Conservation (phyloP, 139 green algal species). For the Chlamydomonas sphaeroides region DNA sequence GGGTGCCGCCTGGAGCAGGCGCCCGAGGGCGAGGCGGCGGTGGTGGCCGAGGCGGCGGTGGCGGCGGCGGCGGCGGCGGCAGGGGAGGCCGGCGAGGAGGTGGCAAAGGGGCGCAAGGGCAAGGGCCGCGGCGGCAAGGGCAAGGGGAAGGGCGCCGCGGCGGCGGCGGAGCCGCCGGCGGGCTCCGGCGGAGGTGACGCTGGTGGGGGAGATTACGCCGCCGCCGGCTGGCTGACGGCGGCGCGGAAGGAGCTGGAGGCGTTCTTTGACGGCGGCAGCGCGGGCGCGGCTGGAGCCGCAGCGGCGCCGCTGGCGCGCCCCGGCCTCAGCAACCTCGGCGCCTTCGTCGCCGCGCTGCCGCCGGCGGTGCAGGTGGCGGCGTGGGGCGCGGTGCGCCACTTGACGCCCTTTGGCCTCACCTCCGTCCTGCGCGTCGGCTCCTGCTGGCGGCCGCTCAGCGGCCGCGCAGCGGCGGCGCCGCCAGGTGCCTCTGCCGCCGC, state of each 20-base stretch:
- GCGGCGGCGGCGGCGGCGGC: background rate
- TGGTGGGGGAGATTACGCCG: background rate
- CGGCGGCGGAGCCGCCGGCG: background rate
- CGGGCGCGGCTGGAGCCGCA: background rate
- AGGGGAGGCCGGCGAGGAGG: background rate
- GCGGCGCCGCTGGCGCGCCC: background rate
- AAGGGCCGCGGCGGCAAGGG: background rate
- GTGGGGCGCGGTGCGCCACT: slow-evolving; percentile 68
- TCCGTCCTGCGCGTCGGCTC: slow-evolving; percentile 63
- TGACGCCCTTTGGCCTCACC: slow-evolving; percentile 75
- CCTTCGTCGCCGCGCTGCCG: slow-evolving; percentile 62
- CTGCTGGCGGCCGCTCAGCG: slow-evolving; percentile 22
- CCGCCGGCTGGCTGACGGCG: background rate
- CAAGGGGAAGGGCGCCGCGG: background rate
- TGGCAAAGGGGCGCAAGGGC: background rate
- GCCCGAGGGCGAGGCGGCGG: background rate
- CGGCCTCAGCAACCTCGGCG: background rate
- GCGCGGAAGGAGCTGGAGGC: background rate
- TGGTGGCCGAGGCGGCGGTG: background rate
- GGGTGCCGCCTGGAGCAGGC: slow-evolving; percentile 20
- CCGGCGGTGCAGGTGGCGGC: slow-evolving; percentile 65
- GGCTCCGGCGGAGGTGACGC: background rate
- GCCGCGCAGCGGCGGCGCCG: background rate
- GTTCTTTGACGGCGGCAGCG: slow-evolving; percentile 17
- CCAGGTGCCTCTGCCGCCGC: background rate